Base-by-base conservation (phyloP, 805 yeast genomes). In the Kazachstania africana region DNA sequence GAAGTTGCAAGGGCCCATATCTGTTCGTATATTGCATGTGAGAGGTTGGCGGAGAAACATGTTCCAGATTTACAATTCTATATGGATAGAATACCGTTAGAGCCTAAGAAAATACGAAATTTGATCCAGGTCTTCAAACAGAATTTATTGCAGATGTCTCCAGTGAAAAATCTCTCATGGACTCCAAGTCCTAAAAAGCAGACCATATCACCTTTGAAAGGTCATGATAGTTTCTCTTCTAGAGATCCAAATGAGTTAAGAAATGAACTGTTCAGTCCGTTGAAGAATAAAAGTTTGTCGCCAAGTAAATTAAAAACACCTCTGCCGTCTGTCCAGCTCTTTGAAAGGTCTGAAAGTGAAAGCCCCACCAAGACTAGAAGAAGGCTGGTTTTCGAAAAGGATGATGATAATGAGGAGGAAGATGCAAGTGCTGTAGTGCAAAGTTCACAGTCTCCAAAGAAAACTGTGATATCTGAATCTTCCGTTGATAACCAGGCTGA, bases 1-100 rank as follows among this genome's bases (percentile, higher is more conserved):
- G 87, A 79, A 39, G 58, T 68, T 2, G 84, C 83, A 2, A 59
- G 88, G 33, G 66, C 65, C 34, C 87, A 79, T 48, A 49, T 80
- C 9, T 75, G 84, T 49, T 79, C 84, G 4, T 70, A 59, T 38
- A 48, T 78, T 16, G 77, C 81, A 0, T 67, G 68, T 10, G 74
- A 72, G 35, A 62, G 63, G 38, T 63, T 68, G 26, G 56, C 57
- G 9, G 54, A 58, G 8, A 54, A 54, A 22, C 56, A 69, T 26
- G 40, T 37, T 10, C 52, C 62, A 3, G 57, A 73, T 6, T 68
- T 78, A 1, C 57, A 58, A 3, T 80, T 78, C 5, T 57, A 57
- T 21, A 31, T 60, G 23, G 65, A 63, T 28, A 65, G 63, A 38
- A 66, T 79, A 2, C 88, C 91, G 0, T 52, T 76, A 3, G 80